These are phyloP conservation scores for Linderina pennispora DNA, from an alignment of 192 early-diverging fungal genomes.

Conservation along the genomic window DNA sequence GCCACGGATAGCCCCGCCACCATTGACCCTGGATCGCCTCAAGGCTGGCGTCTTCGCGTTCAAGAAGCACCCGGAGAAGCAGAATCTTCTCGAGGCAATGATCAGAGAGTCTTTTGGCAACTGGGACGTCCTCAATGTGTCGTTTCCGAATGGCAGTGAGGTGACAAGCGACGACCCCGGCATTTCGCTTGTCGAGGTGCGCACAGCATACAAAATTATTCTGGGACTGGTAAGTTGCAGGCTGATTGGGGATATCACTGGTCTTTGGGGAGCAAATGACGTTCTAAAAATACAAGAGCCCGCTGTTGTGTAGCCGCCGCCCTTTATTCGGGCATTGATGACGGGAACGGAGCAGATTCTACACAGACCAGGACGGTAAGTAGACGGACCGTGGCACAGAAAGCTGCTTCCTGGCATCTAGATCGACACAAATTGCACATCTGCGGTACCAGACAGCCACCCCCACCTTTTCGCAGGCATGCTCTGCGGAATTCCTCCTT, in stretches of 20 bases:
- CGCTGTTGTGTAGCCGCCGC: conserved; percentile 35
- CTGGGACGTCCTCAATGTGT: conserved; percentile 59
- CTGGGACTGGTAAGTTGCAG: conserved; percentile 48
- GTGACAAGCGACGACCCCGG: conserved; percentile 49
- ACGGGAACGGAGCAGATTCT: conserved; percentile 61
- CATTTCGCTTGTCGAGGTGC: conserved; percentile 58
- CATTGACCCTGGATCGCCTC: conserved; percentile 42
- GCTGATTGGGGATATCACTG: conserved; percentile 36
- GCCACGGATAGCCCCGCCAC: conserved; percentile 18
- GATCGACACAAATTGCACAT: no score
- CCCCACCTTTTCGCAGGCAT: no score
- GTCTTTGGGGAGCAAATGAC: not conserved
- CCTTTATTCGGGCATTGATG: conserved; percentile 71
- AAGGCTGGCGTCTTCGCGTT: conserved; percentile 34
- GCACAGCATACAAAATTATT: conserved; percentile 57
- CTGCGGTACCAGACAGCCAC: no score
- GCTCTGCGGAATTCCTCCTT: no score
- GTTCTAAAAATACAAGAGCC: no score
- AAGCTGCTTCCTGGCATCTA: no score
- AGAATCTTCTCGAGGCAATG: conserved; percentile 39
- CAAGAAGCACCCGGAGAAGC: conserved; percentile 27
- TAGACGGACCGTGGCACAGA: no score
- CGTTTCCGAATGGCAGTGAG: conserved; percentile 49
- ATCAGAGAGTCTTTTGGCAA: conserved; percentile 49
- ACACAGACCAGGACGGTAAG: conserved; percentile 51